phyloP scores from a whole-genome alignment of 768 basidiomycete genomes.

The Tulasnella sp. region DNA sequence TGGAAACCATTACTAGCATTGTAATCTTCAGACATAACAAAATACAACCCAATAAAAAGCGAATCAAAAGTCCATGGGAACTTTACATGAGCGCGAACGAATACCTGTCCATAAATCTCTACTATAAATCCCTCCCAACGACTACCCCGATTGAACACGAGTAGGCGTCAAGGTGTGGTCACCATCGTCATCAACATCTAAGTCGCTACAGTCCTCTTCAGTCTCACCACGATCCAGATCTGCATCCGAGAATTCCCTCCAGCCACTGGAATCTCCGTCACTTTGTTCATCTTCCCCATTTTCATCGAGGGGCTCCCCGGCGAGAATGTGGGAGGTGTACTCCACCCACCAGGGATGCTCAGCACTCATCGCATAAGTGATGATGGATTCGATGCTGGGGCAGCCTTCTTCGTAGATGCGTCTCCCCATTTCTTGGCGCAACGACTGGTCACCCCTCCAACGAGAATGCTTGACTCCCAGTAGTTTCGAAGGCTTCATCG shows the following conservation, averaged over 20 bases:
- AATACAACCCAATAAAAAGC: too few relatives aligned
- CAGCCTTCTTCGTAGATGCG: constrained; percentile 6
- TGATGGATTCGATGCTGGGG: background rate
- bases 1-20: too few relatives aligned
- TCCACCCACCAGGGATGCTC: background rate
- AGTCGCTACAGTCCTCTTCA: background rate
- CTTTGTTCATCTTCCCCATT: background rate
- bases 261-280: background rate
- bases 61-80: too few relatives aligned
- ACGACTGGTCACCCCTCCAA: constrained; percentile 2
- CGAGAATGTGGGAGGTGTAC: background rate
- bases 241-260: background rate
- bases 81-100: too few relatives aligned
- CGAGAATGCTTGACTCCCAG: constrained; percentile 8
- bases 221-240: background rate
- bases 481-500: background rate
- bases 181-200: too few relatives aligned
- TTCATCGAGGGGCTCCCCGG: too few relatives aligned
- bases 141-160: too few relatives aligned
- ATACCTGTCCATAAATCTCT: too few relatives aligned
- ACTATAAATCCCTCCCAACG: too few relatives aligned
- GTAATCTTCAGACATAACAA: too few relatives aligned
- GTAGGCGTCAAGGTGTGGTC: too few relatives aligned
- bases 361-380: background rate
- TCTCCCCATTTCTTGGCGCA: background rate